Evolutionary conservation across 768 basidiomycete genomes (phyloP), one percentile per base, ranked within the genome.

Genomic region (Mrakia blollopis): DNA sequence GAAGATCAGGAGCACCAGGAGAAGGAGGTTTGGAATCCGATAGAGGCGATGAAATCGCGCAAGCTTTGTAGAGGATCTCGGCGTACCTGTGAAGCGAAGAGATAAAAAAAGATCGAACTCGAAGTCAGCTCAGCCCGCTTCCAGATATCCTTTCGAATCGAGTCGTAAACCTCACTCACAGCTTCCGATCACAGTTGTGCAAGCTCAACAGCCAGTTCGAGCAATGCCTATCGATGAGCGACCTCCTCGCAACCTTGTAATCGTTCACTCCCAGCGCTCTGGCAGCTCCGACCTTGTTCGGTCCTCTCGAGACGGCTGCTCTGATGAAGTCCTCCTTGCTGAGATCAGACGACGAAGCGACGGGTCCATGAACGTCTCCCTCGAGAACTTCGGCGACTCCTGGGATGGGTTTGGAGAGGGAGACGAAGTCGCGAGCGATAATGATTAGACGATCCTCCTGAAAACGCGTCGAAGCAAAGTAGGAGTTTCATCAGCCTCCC

Each of bases 371-470:
- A 10, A n/a, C 13, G 25, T 57, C 57, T 25, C n/a, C 57, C 14
- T 57, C 57, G 28, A 57, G 57, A n/a, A 57, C 28, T 9, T 57
- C 57, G 57, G 57, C 57, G 57, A 57, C 25, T 57, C 57, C 57
- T 9, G 57, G 57, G 57, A 57, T 57, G 57, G 57, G 57, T 57
- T n/a, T 57, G 25, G 57, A 57, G 57, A 57, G 57, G 4, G 57
- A 57, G 57, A 57, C 57, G 57, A 57, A 57, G n/a, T 57, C 57
- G 25, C 57, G 57, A 57, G 57, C 57, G 57, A 57, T 57, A 10
- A 57, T 8, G 57, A 57, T 57, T 3, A 57, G 57, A 18, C 57
- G 57, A 28, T 57, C 57, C 25, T 57, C 57, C 57, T 57, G 57
- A n/a, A n/a, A 13, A 28, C 57, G 57, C 57, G 57, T 28, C n/a